Conservation (phyloP, 495 filamentous ascomycete species). For the Hypoxylon fragiforme region DNA sequence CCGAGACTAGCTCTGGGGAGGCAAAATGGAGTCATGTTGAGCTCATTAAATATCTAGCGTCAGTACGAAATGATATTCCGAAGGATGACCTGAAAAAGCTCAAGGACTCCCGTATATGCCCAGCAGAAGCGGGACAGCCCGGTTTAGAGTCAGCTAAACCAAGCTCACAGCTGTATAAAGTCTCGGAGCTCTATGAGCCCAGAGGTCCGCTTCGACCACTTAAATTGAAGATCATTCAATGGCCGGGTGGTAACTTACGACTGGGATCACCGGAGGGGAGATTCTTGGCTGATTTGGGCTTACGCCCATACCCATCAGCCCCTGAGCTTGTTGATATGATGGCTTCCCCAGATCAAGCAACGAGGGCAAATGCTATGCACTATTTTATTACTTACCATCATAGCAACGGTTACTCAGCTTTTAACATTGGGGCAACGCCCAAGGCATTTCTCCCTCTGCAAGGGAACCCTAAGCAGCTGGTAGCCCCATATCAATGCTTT, state of each 20-base stretch:
- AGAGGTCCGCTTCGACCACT: slow-evolving; percentile 69
- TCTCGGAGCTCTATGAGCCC: slow-evolving; percentile 86
- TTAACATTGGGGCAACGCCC: slow-evolving; percentile 57
- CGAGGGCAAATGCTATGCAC: slow-evolving; percentile 68
- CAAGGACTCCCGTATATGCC: slow-evolving; percentile 75
- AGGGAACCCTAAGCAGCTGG: slow-evolving; percentile 61
- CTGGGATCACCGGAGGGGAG: slow-evolving; percentile 66
- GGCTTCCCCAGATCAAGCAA: slow-evolving; percentile 59
- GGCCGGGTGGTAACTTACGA: slow-evolving; percentile 69
- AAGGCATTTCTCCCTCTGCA: slow-evolving; percentile 75
- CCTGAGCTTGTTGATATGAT: slow-evolving; percentile 76
- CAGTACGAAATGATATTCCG: slow-evolving; percentile 89
- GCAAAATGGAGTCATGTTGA: slow-evolving; percentile 90
- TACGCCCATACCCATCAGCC: slow-evolving; percentile 68
- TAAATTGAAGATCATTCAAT: slow-evolving; percentile 77
- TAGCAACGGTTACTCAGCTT: slow-evolving; percentile 69
- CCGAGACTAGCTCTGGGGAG: slow-evolving; percentile 46
- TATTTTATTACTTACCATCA: slow-evolving; percentile 83
- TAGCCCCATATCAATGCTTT: slow-evolving; percentile 76
- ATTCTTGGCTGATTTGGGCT: slow-evolving; percentile 71
- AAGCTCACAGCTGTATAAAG: slow-evolving; percentile 64
- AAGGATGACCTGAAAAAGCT: slow-evolving; percentile 78
- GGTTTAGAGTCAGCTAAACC: slow-evolving; percentile 47
- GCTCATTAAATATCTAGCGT: slow-evolving; percentile 88
- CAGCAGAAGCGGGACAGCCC: slow-evolving; percentile 66